phyloP scores from a whole-genome alignment of 2,329 filamentous ascomycete species.

The Colletotrichum agaves region DNA sequence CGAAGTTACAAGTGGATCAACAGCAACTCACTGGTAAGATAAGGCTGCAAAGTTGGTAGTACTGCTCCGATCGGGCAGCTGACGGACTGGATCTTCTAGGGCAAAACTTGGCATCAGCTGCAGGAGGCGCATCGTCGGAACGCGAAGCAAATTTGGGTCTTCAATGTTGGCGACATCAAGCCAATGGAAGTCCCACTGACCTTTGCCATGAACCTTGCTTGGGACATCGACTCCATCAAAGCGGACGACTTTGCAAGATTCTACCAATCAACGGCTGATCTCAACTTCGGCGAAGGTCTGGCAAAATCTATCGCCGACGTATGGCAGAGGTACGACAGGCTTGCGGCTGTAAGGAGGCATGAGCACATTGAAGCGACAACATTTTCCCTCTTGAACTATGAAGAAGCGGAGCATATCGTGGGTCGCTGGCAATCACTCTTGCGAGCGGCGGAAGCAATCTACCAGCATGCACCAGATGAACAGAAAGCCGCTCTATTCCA shows the following conservation, averaged over 20 bases:
- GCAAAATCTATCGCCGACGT: constrained; percentile 59
- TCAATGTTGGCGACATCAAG: constrained; percentile 72
- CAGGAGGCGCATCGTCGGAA: constrained; percentile 59
- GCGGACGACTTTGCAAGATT: constrained; percentile 49
- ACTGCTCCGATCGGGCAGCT: too few relatives aligned
- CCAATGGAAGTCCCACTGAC: constrained; percentile 65
- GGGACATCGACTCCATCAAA: constrained; percentile 61
- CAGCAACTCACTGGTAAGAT: constrained; percentile 63
- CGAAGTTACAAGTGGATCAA: constrained; percentile 72
- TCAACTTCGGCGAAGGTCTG: constrained; percentile 56
- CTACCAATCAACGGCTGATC: constrained; percentile 17
- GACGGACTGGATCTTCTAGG: constrained; percentile 39
- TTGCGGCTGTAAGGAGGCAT: constrained; percentile 65
- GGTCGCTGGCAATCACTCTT: constrained; percentile 51
- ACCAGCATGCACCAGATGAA: constrained; percentile 38
- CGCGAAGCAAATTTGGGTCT: constrained; percentile 68
- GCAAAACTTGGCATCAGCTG: constrained; percentile 61
- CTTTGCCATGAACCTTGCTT: constrained; percentile 67
- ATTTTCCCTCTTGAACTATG: constrained; percentile 68
- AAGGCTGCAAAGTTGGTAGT: too few relatives aligned
- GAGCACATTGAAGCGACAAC: constrained; percentile 67
- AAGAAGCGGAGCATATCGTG: constrained; percentile 66
- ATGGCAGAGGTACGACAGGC: constrained; percentile 62
- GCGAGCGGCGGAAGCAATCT: constrained; percentile 48
- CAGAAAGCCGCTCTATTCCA: constrained; percentile 68